These are phyloP conservation scores for Trichosporon inkin DNA, from an alignment of 1,284 basidiomycete genomes.

Conservation along the genomic window DNA sequence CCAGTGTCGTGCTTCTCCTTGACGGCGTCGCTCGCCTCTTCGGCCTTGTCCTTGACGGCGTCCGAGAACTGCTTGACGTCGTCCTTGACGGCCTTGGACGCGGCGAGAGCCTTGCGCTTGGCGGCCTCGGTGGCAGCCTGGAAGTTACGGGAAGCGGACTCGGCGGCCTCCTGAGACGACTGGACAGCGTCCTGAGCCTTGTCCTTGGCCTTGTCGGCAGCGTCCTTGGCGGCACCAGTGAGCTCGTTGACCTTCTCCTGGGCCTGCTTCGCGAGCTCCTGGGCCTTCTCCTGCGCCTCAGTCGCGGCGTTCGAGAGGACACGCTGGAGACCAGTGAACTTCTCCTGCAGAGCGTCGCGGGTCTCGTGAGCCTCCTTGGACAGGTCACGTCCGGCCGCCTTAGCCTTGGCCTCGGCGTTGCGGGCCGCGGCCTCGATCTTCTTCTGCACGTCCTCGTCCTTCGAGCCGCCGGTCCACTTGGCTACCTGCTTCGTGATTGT, in stretches of 20 bases:
- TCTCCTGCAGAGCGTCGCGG: constrained; percentile 20
- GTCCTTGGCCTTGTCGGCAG: constrained; percentile 27
- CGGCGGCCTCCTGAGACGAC: background rate
- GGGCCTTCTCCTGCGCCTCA: constrained; percentile 28
- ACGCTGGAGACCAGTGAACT: constrained; percentile 6
- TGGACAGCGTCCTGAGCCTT: constrained; percentile 12
- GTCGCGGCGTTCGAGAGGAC: constrained; percentile 19
- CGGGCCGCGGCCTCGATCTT: constrained; percentile 27
- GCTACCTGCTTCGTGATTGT: constrained; percentile 61
- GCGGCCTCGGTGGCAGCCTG: background rate
- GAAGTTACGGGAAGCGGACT: background rate
- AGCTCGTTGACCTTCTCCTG: constrained; percentile 21
- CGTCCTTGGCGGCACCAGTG: constrained; percentile 27
- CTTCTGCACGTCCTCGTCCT: constrained; percentile 38
- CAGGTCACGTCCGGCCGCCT: constrained; percentile 31
- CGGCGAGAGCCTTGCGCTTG: constrained; percentile 15
- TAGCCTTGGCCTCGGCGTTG: constrained; percentile 52
- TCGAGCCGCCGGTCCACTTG: constrained; percentile 48
- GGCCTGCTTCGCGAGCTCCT: constrained; percentile 12
- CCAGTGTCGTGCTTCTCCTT: constrained; percentile 23
- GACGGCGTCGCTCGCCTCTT: constrained; percentile 22
- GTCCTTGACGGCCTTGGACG: constrained; percentile 23
- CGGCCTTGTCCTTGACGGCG: constrained; percentile 20
- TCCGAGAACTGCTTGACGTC: constrained; percentile 33
- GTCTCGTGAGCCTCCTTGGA: constrained; percentile 30